These are phyloP conservation scores for Malassezia obtusa DNA, from an alignment of 1,284 basidiomycete genomes.

Conservation along the genomic window DNA sequence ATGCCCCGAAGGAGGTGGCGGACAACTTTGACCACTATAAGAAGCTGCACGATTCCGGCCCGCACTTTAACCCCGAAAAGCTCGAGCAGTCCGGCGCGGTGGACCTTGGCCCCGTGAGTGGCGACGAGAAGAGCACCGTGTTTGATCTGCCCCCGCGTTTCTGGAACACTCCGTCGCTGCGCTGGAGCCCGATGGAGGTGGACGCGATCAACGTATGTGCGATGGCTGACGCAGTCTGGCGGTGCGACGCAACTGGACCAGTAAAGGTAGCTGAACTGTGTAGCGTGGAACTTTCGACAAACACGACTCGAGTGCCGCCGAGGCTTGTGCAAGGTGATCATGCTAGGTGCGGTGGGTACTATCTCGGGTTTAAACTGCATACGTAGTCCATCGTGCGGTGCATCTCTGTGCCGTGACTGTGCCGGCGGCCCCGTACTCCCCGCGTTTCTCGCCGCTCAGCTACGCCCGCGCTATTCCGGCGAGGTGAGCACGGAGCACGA, in stretches of 20 bases:
- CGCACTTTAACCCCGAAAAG: slow-evolving; percentile 43
- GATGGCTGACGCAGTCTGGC: slow-evolving; percentile 12
- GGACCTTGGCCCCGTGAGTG: neutral
- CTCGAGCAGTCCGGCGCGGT: slow-evolving; percentile 9
- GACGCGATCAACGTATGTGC: slow-evolving; percentile 38
- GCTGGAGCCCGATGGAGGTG: slow-evolving; percentile 33
- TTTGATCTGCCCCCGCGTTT: slow-evolving; percentile 34
- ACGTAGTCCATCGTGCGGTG: too few species aligned
- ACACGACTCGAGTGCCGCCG: too few species aligned
- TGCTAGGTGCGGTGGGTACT: too few species aligned
- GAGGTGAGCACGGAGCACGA: too few species aligned
- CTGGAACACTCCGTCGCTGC: slow-evolving; percentile 37
- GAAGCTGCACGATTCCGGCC: slow-evolving; percentile 33
- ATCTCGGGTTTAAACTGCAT: too few species aligned
- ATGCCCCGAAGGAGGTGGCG: slow-evolving; percentile 31
- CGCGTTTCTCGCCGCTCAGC: too few species aligned
- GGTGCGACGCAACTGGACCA: slow-evolving; percentile 7
- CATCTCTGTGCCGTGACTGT: too few species aligned
- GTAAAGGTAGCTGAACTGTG: neutral
- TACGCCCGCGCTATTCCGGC: too few species aligned
- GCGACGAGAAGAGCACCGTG: slow-evolving; percentile 17
- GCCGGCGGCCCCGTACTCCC: too few species aligned
- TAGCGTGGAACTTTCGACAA: neutral
- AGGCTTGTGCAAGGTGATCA: too few species aligned
- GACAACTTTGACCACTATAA: slow-evolving; percentile 36